Conservation (phyloP, 1,284 basidiomycete species). For the Polyporus tsugae region DNA sequence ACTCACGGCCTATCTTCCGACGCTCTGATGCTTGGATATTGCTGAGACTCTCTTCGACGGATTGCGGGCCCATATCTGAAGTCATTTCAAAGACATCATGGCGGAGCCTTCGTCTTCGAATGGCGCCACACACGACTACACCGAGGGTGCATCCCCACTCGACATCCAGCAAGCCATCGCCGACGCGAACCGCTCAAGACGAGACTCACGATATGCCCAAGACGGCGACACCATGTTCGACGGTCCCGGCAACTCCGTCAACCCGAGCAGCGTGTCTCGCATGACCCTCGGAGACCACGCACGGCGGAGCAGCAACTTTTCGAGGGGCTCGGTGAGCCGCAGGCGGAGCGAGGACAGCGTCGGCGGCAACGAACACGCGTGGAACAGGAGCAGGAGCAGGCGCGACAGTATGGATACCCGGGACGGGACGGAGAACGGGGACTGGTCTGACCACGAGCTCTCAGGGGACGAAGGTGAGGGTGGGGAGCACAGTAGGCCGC, state of each 20-base stretch:
- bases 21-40: not conserved
- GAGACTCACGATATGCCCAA: conserved; percentile 75
- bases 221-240: conserved; percentile 74
- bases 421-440: conserved; percentile 40
- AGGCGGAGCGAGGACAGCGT: conserved; percentile 58
- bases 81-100: conserved; percentile 4
- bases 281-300: conserved; percentile 72
- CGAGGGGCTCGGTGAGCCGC: conserved; percentile 48
- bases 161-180: conserved; percentile 70
- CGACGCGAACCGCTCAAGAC: conserved; percentile 54
- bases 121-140: conserved; percentile 66
- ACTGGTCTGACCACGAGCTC: conserved; percentile 24
- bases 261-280: conserved; percentile 79
- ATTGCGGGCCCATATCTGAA: not conserved
- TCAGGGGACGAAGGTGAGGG: conserved; percentile 36
- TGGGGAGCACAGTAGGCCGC: conserved; percentile 34
- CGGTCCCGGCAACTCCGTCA: conserved; percentile 73
- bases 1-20: no score
- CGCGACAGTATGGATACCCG: conserved; percentile 54
- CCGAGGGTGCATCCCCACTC: conserved; percentile 80
- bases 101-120: conserved; percentile 31
- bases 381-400: conserved; percentile 49
- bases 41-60: not conserved
- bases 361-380: conserved; percentile 40
- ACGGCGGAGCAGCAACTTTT: conserved; percentile 62